Base-by-base conservation (phyloP, 2,329 filamentous ascomycete species). In the Claviceps pusilla region DNA sequence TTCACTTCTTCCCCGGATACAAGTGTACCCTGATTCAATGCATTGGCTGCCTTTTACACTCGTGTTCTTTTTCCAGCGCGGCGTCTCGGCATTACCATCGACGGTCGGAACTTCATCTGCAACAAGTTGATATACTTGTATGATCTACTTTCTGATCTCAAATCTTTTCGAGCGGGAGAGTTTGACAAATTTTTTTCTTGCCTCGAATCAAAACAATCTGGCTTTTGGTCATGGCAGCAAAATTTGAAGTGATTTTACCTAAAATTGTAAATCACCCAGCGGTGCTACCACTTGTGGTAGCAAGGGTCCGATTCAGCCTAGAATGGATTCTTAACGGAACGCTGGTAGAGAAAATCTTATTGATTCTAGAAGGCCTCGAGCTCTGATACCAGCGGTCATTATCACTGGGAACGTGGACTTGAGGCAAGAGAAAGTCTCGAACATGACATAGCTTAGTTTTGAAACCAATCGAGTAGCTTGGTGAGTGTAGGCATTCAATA, bases 251-350 rank as follows among this genome's bases (percentile, higher is more conserved):
- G 51, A 45, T 16, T 47, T n/a, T 50, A 51, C 14, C 35, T 50
- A 50, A 16, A 37, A 35, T 33, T 48, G n/a, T 35, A 29, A 33
- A 7, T 33, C 4, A 57, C 71, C 84, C 84, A 86, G 75, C 80
- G 84, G 82, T 86, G 84, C 83, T 82, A 77, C 80, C 81, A 75
- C 71, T 65, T 78, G 76, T 79, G 84, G 77, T 76, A 78, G 84
- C 84, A 84, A 78, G 84, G 77, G 74, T 81, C 78, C 72, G 71
- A 76, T 79, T 82, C 74, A 77, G 66, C 77, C 73, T 76, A 84
- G 79, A 78, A 80, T 76, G 72, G 75, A 78, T 76, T 76, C 83
- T 84, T 84, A 87, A 88, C 84, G 85, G 84, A 88, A 81, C 84
- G 82, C 85, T 87, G 84, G 85, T 67, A 89, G 75, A 86, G 72